phyloP scores from a whole-genome alignment of 1,284 basidiomycete species.

The Sporisorium graminicola region DNA sequence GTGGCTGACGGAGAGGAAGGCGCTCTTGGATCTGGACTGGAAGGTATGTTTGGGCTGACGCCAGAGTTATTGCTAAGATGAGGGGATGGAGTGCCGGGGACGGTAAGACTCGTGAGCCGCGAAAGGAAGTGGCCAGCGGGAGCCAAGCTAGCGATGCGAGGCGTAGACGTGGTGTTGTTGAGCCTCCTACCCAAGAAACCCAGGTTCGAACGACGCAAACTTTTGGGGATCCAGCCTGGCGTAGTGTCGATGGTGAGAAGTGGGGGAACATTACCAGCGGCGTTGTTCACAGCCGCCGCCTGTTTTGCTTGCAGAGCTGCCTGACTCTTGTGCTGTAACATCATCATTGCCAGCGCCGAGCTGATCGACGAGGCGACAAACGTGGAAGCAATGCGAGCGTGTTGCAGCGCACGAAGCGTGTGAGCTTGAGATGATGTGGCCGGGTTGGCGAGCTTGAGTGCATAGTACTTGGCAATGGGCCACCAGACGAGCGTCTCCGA shows the following conservation, averaged over 20 bases:
- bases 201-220: constrained; percentile 20
- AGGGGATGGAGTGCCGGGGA: constrained; percentile 35
- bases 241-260: constrained; percentile 42
- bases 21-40: constrained; percentile 12
- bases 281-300: not conserved
- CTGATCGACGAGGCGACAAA: constrained; percentile 53
- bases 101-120: constrained; percentile 52
- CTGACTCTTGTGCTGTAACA: constrained; percentile 45
- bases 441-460: constrained; percentile 32
- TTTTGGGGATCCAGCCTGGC: constrained; percentile 39
- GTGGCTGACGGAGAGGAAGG: constrained; percentile 20
- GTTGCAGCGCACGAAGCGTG: constrained; percentile 4
- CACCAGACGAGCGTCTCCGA: constrained; percentile 53
- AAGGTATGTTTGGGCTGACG: constrained; percentile 5
- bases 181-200: constrained; percentile 23
- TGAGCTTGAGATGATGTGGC: constrained; percentile 13
- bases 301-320: constrained; percentile 20
- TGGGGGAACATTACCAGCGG: not conserved
- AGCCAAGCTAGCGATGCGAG: constrained; percentile 55
- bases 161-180: not conserved
- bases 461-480: constrained; percentile 51
- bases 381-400: constrained; percentile 44
- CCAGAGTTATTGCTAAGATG: constrained; percentile 6
- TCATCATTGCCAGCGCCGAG: constrained; percentile 45
- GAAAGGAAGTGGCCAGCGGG: constrained; percentile 61